Percentiles rank a stretch among this genome's conserved stretches.
These are phyloP conservation scores for Jasminum sambac DNA, from an alignment of 257 asterid genomes.

Conservation along the genomic window DNA sequence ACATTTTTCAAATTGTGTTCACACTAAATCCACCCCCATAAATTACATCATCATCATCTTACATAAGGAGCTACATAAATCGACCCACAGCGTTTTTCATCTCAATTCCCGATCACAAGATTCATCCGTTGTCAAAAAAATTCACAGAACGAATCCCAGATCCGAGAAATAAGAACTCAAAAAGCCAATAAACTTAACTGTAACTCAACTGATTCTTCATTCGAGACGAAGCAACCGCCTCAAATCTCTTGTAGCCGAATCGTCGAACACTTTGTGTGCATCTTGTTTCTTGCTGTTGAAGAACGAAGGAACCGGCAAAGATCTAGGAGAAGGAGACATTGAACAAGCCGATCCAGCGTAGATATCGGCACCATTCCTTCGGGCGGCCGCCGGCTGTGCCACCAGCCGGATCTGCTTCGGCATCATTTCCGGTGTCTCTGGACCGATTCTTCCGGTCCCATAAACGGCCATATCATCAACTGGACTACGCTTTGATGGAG, in stretches of 20 bases:
- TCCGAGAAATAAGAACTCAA: conserved; percentile 26
- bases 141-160: conserved; percentile 37
- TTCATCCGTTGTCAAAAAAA: conserved; percentile 39
- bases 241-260: conserved; percentile 55
- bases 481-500: conserved; percentile 19
- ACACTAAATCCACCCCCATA: not conserved
- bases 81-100: not conserved
- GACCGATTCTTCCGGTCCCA: conserved; percentile 36
- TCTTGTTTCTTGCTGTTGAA: conserved; percentile 34
- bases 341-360: conserved; percentile 48
- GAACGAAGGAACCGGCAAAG: conserved; percentile 59
- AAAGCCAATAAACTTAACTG: not conserved
- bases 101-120: not conserved
- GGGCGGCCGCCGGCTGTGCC: conserved; percentile 21
- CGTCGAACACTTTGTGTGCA: conserved; percentile 32
- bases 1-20: not conserved
- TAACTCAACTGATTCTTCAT: not conserved
- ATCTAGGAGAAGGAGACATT: conserved; percentile 58
- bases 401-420: conserved; percentile 45
- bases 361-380: not conserved
- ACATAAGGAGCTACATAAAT: not conserved
- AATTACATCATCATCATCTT: not conserved
- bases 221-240: conserved; percentile 62
- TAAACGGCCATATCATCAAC: conserved; percentile 44
- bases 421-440: conserved; percentile 41